Evolutionary conservation across 129 eudicot genomes (phyloP), one percentile per base, ranked within the genome.

Genomic region (Tanacetum coccineum): DNA sequence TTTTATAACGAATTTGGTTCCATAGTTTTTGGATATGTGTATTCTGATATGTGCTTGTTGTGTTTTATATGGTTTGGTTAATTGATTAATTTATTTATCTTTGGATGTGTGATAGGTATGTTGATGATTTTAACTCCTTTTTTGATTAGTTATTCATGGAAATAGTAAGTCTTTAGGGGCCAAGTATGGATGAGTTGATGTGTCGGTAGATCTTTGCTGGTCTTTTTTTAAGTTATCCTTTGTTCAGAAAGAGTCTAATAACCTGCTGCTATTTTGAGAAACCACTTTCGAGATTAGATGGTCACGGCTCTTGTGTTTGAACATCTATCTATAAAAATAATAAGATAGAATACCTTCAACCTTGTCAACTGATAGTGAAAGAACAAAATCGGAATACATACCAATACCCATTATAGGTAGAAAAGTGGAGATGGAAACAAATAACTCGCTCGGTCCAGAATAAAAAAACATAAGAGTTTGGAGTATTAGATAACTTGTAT

Each of bases 21-120:
- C 74, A 69, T 42, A 39, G 42, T 68, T 56, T 70, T 57, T 70
- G 65, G 53, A 70, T 67, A 67, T 68, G 14, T 55, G 39, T 19
- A 68, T 57, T 69, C 65, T 40, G 25, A 69, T 69, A 55, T 22
- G 55, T 56, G 55, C 5, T 36, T 67, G 4, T 67, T 50, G 72
- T 67, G 72, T 18, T 36, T 52, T 18, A 36, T 0, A 14, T 54
- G 55, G 63, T 44, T 66, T 30, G 60, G 17, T 67, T 67, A 18
- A 8, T 54, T 9, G 17, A 30, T 28, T 22, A n/a, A 9, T 67
- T 67, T 15, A 53, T 52, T 32, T 20, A 32, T 52, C 53, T 54
- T 54, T 14, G 19, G 39, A 20, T 30, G 60, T 15, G 20, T 28
- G 22, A 15, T 50, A 15, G 59, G 59, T 49, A n/a, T 49, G 4